Evolutionary conservation across 225 moss, liverwort and hornwort genomes (phyloP), one percentile per base, ranked within the genome.

Genomic region (Ulota crispa): DNA sequence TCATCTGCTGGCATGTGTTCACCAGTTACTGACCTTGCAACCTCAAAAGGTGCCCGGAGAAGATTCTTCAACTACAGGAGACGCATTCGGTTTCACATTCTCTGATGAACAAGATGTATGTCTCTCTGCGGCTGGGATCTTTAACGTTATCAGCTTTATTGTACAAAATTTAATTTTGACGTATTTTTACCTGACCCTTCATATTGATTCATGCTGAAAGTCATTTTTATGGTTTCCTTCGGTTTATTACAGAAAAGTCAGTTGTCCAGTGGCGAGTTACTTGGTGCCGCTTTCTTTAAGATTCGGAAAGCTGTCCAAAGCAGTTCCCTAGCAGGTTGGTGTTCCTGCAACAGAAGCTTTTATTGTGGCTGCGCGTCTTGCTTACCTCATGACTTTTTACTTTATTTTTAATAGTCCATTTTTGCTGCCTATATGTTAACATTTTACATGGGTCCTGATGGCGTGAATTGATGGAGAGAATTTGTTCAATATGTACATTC

Each of bases 311-410:
- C 74, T 78, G 83, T 95, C 2, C 91, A 85, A 67, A 80, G 73
- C 43, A 93, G 92, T 81, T 91, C 93, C 45, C 65, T 95, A 65
- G 93, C 79, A 93, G 95, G 95, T 93, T 47, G 79, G 92, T 81
- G 24, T 78, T 78, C 70, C 78, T 75, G 75, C 71, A 79, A 36
- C 21, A 45, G 73, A 53, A 39, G 55, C 56, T 57, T 41, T 60
- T 78, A 3, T 68, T 62, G 47, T 27, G 54, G 63, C 71, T 82
- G 61, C 56, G 12, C 59, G 15, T 66, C 63, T 84, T 73, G 52
- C 70, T 61, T 63, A 45, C 53, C 82, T 68, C 26, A 54, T 57
- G 45, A 24, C 12, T 12, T 72, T 67, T 43, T 65, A 57, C 16
- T 34, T 64, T 68, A 34, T 54, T 62, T 68, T 28, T 30, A 74